Evolutionary conservation across 2,329 filamentous ascomycete genomes (phyloP), one percentile per base, ranked within the genome.

Genomic region (Dactylellina parvicollis): DNA sequence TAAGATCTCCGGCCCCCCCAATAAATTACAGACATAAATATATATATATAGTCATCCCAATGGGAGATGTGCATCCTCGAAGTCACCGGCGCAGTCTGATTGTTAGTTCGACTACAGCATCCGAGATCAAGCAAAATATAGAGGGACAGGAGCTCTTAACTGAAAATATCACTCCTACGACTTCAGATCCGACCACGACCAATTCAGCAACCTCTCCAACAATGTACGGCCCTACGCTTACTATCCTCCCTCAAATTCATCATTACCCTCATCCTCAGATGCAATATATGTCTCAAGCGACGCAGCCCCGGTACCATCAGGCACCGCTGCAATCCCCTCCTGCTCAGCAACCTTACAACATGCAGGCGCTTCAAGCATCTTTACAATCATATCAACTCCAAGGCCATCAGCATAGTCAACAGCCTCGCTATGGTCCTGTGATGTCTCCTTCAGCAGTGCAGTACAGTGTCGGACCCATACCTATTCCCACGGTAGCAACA

Each of bases 51-150:
- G 60, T 61, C 18, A 60, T 73, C 60, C 69, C 54, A 74, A 74
- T 74, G 70, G 70, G 70, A 74, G 70, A 74, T 74, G 70, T 40
- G 50, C 62, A 74, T 22, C 62, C 50, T 57, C 47, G 70, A 57
- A 69, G 50, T 67, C 70, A 67, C 70, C 61, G 70, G 64, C 70
- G 70, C 42, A 74, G 64, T 69, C 70, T 74, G 47, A 74, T 74
- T 42, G 70, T 74, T 52, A 74, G 62, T 38, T 74, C 70, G 64
- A 69, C 61, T 47, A 59, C 44, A 69, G 70, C 57, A 57, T 64
- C 70, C 44, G 70, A 74, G 36, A 73, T 73, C 16, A 74, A 74
- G 46, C 49, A 74, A n/a, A 74, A 64, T 36, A 57, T 73, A 60
- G 69, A 61, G 55, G 60, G 56, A 9, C 54, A 49, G 40, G 69